Conservation (phyloP, 371 early-diverging fungal species). For the Zychaea mexicana region DNA sequence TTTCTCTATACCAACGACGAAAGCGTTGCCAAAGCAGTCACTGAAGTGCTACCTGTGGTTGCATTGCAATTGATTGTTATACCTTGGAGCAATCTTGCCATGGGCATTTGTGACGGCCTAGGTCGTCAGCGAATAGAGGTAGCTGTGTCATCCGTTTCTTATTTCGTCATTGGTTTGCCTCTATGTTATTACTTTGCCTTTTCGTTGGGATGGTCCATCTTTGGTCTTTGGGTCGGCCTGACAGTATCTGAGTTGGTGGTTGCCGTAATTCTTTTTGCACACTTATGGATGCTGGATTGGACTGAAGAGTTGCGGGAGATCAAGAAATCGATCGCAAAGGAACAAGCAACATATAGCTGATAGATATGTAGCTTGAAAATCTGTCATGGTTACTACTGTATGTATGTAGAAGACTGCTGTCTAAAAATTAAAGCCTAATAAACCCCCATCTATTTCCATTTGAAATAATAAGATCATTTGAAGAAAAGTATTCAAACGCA, state of each 20-base stretch:
- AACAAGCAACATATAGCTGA: not conserved
- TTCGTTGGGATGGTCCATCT: constrained; percentile 39
- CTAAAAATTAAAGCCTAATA: too few species aligned
- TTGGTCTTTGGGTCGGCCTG: constrained; percentile 63
- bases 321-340: not conserved
- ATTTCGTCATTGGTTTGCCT: constrained; percentile 58
- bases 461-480: too few species aligned
- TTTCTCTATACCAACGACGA: constrained; percentile 61
- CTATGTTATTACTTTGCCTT: constrained; percentile 57
- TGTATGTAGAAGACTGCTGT: too few species aligned
- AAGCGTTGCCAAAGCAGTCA: constrained; percentile 62
- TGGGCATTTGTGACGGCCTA: constrained; percentile 64
- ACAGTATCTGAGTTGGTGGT: not conserved
- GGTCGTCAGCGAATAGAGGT: constrained; percentile 66
- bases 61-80: constrained; percentile 72
- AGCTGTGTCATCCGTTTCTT: constrained; percentile 52
- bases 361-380: too few species aligned
- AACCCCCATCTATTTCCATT: too few species aligned
- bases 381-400: too few species aligned
- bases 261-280: not conserved
- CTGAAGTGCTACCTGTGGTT: constrained; percentile 65
- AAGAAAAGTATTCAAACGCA: too few species aligned
- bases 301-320: not conserved
- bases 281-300: not conserved
- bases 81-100: constrained; percentile 53